Evolutionary conservation across 139 green algal genomes (phyloP).

Genomic region (Coelastrella sp.): DNA sequence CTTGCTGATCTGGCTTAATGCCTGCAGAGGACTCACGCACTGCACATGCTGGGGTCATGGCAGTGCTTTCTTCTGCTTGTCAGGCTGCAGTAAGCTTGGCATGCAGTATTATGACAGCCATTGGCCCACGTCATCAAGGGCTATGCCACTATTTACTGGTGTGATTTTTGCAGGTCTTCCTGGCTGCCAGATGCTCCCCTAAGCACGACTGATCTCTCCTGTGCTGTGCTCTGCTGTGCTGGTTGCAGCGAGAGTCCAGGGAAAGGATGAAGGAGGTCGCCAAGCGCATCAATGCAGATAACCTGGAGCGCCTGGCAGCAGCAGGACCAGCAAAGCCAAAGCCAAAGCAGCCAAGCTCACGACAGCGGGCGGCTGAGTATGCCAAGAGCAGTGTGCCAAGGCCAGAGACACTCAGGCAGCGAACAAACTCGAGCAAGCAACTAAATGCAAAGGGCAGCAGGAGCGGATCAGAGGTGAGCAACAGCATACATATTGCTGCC

Average conservation of each 20-base stretch:
- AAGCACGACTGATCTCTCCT: no score
- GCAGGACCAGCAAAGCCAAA: conserved; percentile 27
- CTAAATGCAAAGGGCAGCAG: background rate
- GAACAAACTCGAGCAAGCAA: background rate
- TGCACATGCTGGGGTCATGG: background rate
- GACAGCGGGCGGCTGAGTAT: conserved; percentile 31
- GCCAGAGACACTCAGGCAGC: conserved; percentile 20
- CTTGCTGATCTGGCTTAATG: background rate
- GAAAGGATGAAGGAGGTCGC: conserved; percentile 68
- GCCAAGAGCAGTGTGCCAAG: conserved; percentile 24
- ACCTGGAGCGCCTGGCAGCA: conserved; percentile 22
- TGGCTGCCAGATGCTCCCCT: no score
- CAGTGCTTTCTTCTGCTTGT: background rate
- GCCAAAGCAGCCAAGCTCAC: conserved; percentile 27
- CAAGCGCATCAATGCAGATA: conserved; percentile 33
- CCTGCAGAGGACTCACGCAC: background rate
- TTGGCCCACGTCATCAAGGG: no score
- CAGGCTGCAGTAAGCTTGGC: background rate
- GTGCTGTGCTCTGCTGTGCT: background rate
- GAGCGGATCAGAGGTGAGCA: background rate
- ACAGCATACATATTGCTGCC: no score
- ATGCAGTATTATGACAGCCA: no score
- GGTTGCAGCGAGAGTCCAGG: conserved; percentile 57
- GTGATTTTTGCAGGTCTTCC: background rate
- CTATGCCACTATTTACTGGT: no score